Evolutionary conservation across 805 yeast species (phyloP).

Genomic region (Blastobotrys muscicola): DNA sequence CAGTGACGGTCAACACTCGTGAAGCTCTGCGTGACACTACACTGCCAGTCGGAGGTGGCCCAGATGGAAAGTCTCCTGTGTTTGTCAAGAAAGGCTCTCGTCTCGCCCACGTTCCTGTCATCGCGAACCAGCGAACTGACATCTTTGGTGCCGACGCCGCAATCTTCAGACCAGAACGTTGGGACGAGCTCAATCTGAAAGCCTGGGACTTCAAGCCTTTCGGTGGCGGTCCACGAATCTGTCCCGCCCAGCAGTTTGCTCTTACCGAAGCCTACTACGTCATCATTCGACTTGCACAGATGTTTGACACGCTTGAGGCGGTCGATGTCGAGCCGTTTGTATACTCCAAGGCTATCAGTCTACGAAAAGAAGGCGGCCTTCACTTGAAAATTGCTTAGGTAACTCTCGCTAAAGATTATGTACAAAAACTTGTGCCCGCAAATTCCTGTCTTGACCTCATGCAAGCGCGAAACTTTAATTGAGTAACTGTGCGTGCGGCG

Average conservation of each 20-base stretch:
- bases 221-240: slow-evolving; percentile 42
- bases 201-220: slow-evolving; percentile 38
- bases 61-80: slow-evolving; percentile 28
- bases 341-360: background rate
- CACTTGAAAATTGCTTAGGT: no score
- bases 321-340: slow-evolving; percentile 14
- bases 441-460: no score
- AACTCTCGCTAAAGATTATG: no score
- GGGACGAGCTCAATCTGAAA: slow-evolving; percentile 28
- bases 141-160: slow-evolving; percentile 35
- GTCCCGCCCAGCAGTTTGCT: slow-evolving; percentile 44
- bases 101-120: slow-evolving; percentile 29
- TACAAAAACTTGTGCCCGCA: no score
- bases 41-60: slow-evolving; percentile 41
- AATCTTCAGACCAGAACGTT: slow-evolving; percentile 35
- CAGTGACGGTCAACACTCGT: slow-evolving; percentile 38
- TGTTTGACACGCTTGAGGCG: slow-evolving; percentile 19
- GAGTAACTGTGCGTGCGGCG: no score
- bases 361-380: no score
- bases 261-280: slow-evolving; percentile 38
- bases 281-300: slow-evolving; percentile 31
- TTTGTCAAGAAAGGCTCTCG: slow-evolving; percentile 32
- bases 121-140: slow-evolving; percentile 32
- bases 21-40: slow-evolving; percentile 34
- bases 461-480: no score